Evolutionary conservation across 768 basidiomycete species (phyloP), one percentile per base, ranked within the genome.

Genomic region (Ramaria rubella): DNA sequence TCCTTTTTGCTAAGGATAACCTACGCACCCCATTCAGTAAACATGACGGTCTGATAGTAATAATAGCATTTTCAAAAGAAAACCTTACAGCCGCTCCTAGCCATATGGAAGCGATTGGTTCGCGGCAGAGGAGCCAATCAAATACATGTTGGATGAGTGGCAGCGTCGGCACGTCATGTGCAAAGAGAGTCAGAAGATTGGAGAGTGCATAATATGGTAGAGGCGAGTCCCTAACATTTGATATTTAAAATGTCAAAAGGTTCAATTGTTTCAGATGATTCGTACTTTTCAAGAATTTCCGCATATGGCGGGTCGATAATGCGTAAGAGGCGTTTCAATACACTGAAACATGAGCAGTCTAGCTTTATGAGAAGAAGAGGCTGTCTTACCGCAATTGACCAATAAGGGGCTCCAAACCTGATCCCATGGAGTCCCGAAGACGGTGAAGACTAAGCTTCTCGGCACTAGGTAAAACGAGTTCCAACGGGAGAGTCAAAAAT

Each of bases 151-250:
- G 93, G 26, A 93, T 87, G 36, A 94, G 82, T 4, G 86, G 80
- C n/a, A 95, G 78, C 2, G 88, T 89, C 7, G 94, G 90, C 56
- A 93, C 79, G 62, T 96, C 93, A 68, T 97, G 94, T 11, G 94
- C 84, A 72, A 97, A 93, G 29, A 95, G 78, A 0, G 93, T 95
- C 31, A 97, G 75, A 30, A 96, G 81, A 70, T 93, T 90, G 4
- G 92, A 90, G 17, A 97, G 79, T 0, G 93, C 90, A 66, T 87
- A 90, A 65, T 92, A 95, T 0, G 94, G 94, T 1, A 94, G 75
- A 0, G 88, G 89, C 0, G 88, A 81, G 26, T 77, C 80, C 52
- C 87, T 90, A 57, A 5, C 49, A 50, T 17, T n/a, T 19, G 26
- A 42, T 17, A 9, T 30, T 55, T 46, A 46, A 59, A 46, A n/a